phyloP scores from a whole-genome alignment of 805 yeast genomes.

The Danielia reshetovae region DNA sequence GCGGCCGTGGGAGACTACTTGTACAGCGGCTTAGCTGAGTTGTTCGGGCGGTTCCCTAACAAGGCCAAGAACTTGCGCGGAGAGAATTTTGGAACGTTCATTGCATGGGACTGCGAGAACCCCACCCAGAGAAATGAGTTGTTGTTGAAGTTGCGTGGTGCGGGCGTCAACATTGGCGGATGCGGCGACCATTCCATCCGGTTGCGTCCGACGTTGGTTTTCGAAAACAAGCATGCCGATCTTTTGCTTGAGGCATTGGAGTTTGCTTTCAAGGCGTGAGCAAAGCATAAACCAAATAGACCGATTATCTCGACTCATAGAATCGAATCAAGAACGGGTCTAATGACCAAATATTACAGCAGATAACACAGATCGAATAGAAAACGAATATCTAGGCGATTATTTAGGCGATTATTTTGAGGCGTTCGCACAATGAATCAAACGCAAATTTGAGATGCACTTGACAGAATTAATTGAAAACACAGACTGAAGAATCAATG shows the following conservation, averaged over 20 bases:
- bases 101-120: slow-evolving; percentile 57
- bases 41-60: slow-evolving; percentile 40
- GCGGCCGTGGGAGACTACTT: slow-evolving; percentile 53
- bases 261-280: slow-evolving; percentile 17
- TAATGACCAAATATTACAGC: no score
- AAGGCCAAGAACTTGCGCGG: slow-evolving; percentile 54
- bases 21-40: slow-evolving; percentile 36
- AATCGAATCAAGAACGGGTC: no score
- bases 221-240: slow-evolving; percentile 60
- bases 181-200: slow-evolving; percentile 58
- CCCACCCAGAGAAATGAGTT: slow-evolving; percentile 44
- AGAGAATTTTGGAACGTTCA: slow-evolving; percentile 58
- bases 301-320: no score
- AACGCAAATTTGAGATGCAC: no score
- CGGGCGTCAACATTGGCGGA: slow-evolving; percentile 66
- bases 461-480: no score
- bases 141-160: slow-evolving; percentile 40
- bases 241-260: slow-evolving; percentile 45
- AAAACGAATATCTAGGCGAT: no score
- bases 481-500: no score
- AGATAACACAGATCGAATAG: no score
- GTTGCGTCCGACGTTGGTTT: slow-evolving; percentile 62
- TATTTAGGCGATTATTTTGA: no score
- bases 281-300: no score
- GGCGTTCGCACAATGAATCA: no score